Evolutionary conservation across 148 eudicot genomes (phyloP).

Genomic region (Polygonum maritimum): DNA sequence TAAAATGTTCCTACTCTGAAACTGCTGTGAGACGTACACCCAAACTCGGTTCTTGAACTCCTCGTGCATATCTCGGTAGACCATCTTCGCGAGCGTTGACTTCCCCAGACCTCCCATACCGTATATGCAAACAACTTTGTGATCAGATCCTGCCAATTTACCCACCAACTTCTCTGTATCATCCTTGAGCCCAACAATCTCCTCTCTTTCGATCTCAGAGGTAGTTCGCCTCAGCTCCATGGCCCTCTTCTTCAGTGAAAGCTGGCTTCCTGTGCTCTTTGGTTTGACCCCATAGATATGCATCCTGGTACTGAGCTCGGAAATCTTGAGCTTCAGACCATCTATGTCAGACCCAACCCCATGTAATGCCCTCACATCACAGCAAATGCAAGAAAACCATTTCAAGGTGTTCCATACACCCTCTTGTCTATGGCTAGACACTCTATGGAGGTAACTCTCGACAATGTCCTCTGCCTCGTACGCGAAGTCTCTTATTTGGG

Average conservation of each 20-base stretch:
- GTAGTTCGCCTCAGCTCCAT: neutral
- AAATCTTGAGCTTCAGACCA: neutral
- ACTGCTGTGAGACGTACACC: constrained; percentile 20
- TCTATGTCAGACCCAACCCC: constrained; percentile 8
- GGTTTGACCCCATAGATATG: constrained; percentile 13
- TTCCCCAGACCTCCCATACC: constrained; percentile 24
- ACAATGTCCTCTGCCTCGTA: constrained; percentile 23
- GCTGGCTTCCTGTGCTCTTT: neutral
- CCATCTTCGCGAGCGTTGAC: constrained; percentile 13
- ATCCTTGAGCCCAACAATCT: neutral
- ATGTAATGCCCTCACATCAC: neutral
- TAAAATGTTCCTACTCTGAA: constrained; percentile 4
- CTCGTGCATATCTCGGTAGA: constrained; percentile 9
- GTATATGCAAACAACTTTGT: constrained; percentile 10
- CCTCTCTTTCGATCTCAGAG: neutral
- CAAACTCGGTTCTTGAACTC: constrained; percentile 16
- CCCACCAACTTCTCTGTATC: neutral
- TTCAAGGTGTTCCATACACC: neutral
- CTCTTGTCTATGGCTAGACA: neutral
- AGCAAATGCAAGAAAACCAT: constrained; percentile 10
- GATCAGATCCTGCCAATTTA: neutral
- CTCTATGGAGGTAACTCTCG: constrained; percentile 13
- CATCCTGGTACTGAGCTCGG: constrained; percentile 12
- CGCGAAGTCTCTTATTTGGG: constrained; percentile 22
- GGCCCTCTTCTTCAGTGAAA: neutral